These are phyloP conservation scores for Chlamydomonas asymmetrica DNA, from an alignment of 139 green algal species.

Conservation along the genomic window DNA sequence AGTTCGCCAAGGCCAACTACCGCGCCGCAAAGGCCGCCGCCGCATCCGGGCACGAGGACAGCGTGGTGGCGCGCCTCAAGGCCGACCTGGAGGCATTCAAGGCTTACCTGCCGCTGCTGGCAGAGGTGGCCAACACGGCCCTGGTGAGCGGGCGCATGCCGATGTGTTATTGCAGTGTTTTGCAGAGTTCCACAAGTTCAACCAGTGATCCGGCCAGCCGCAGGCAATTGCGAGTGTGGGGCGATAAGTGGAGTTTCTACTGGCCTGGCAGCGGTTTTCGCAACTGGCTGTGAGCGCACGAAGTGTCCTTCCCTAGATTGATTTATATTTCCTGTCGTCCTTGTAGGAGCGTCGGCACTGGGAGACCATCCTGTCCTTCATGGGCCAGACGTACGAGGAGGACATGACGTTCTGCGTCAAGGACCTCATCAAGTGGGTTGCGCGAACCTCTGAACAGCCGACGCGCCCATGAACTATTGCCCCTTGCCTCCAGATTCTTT, in stretches of 20 bases:
- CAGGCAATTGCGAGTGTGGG: too few relatives aligned
- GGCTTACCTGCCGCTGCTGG: slow-evolving; percentile 51
- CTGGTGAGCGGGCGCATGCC: slow-evolving; percentile 40
- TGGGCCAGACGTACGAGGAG: slow-evolving; percentile 13
- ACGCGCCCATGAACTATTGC: too few relatives aligned
- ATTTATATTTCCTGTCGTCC: too few relatives aligned
- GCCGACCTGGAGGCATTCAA: slow-evolving; percentile 72
- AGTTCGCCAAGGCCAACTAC: slow-evolving; percentile 47
- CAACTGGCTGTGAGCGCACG: too few relatives aligned
- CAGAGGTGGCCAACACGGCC: slow-evolving; percentile 60
- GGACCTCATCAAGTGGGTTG: slow-evolving; percentile 32
- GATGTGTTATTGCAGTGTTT: too few relatives aligned
- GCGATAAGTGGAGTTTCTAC: too few relatives aligned
- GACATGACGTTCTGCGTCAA: slow-evolving; percentile 28
- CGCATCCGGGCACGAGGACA: slow-evolving; percentile 47
- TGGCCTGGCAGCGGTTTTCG: too few relatives aligned
- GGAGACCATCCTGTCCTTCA: slow-evolving; percentile 45
- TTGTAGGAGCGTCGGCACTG: too few relatives aligned
- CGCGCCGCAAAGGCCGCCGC: too few relatives aligned
- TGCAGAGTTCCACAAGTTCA: slow-evolving; percentile 32
- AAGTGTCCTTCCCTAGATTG: too few relatives aligned
- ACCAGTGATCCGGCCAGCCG: neutral
- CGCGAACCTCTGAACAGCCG: neutral
- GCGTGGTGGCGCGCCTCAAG: slow-evolving; percentile 64
- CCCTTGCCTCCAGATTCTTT: too few relatives aligned